A percentile compares a stretch with the other conserved stretches of the same genome.
These are phyloP conservation scores for Xylariaceae sp. DNA, from an alignment of 2,329 filamentous ascomycete genomes.

Conservation along the genomic window DNA sequence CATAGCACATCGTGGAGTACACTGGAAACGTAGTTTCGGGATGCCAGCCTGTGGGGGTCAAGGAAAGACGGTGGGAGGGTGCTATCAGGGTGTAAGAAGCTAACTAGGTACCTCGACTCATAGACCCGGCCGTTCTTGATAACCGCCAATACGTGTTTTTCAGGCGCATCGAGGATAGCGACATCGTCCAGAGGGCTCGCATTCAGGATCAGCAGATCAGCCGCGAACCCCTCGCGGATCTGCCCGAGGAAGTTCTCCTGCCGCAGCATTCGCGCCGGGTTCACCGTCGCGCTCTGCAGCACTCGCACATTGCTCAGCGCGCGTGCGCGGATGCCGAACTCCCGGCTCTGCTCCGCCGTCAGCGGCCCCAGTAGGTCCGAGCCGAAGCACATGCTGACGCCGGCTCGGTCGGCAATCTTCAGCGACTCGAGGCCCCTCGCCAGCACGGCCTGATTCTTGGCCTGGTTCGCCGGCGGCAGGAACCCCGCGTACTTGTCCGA, in stretches of 20 bases:
- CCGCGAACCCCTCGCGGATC: constrained; percentile 48
- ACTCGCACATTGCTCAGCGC: constrained; percentile 37
- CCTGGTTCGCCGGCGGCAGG: constrained; percentile 39
- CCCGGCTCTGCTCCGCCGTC: constrained; percentile 47
- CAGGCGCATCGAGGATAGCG: constrained; percentile 47
- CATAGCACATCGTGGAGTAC: too few species aligned
- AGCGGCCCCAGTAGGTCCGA: constrained; percentile 55
- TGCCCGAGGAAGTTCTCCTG: constrained; percentile 48
- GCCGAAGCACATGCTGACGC: constrained; percentile 55
- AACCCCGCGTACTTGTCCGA: constrained; percentile 42
- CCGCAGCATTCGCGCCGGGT: constrained; percentile 49
- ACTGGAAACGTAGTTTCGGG: too few species aligned
- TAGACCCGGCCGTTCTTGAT: constrained; percentile 54
- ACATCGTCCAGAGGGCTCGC: constrained; percentile 55
- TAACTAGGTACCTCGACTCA: neutral
- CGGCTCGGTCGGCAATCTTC: constrained; percentile 44
- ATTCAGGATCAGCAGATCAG: constrained; percentile 53
- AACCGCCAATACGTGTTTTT: constrained; percentile 49
- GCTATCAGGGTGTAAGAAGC: neutral
- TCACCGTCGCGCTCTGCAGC: constrained; percentile 37
- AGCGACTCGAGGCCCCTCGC: constrained; percentile 1
- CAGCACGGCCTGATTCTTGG: constrained; percentile 14
- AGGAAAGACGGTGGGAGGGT: too few species aligned
- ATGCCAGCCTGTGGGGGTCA: too few species aligned
- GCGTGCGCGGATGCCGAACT: constrained; percentile 48